Evolutionary conservation across 495 filamentous ascomycete genomes (phyloP).

Genomic region (Penicillium coffeae): DNA sequence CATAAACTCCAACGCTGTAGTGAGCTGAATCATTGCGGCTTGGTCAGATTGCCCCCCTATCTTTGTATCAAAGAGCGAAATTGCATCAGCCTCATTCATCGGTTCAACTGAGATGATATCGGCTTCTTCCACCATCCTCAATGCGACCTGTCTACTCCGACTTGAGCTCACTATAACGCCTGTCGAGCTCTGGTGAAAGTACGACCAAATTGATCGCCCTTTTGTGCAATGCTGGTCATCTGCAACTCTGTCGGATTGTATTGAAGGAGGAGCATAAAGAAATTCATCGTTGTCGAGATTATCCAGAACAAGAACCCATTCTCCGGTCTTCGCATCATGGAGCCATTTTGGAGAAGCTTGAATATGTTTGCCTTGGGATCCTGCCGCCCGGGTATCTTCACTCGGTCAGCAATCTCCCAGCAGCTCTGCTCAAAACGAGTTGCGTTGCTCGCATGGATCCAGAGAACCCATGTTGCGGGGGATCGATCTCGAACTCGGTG

Average conservation of each 20-base stretch:
- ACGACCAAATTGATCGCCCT: background rate
- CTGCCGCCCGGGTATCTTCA: conserved; percentile 23
- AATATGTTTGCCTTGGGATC: background rate
- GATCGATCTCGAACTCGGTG: background rate
- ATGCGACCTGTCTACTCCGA: conserved; percentile 2
- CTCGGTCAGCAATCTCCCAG: conserved; percentile 32
- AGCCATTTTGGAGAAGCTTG: conserved; percentile 1
- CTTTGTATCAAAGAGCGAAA: conserved; percentile 39
- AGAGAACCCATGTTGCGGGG: conserved; percentile 1
- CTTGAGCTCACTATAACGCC: background rate
- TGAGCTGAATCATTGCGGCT: conserved; percentile 8
- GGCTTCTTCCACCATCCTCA: conserved; percentile 1
- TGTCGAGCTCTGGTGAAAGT: background rate
- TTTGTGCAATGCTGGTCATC: background rate
- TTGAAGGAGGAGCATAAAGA: no score
- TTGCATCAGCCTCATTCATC: conserved; percentile 27
- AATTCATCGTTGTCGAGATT: conserved; percentile 17
- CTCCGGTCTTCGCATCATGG: conserved; percentile 7
- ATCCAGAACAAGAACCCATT: conserved; percentile 11
- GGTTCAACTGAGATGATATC: conserved; percentile 37
- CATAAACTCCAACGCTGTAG: conserved; percentile 39
- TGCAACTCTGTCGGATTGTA: conserved; percentile 11
- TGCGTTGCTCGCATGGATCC: conserved; percentile 34
- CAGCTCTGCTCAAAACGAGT: conserved; percentile 38
- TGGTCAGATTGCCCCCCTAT: conserved; percentile 5